phyloP scores from a whole-genome alignment of 2,329 filamentous ascomycete genomes.

The Lithohypha guttulata region DNA sequence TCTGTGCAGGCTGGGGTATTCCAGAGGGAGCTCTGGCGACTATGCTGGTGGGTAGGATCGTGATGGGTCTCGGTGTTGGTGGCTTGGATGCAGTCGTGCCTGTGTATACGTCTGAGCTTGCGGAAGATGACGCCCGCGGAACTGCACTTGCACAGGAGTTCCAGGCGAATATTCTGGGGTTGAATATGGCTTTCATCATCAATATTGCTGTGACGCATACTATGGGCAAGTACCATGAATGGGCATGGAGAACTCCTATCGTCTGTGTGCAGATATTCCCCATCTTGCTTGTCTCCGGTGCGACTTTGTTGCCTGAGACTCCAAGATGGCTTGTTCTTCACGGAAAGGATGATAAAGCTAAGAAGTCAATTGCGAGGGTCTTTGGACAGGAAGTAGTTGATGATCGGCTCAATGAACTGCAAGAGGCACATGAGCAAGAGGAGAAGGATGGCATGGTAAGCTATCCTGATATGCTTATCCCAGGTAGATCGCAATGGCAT shows the following conservation, averaged over 20 bases:
- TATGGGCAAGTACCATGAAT: conserved; percentile 46
- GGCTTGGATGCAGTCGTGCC: conserved; percentile 53
- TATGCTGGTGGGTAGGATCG: conserved; percentile 40
- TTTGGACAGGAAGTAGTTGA: conserved; percentile 42
- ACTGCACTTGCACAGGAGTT: conserved; percentile 53
- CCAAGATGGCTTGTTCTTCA: conserved; percentile 49
- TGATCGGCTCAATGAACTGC: conserved; percentile 40
- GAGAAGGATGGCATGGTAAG: conserved; percentile 34
- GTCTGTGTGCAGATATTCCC: conserved; percentile 52
- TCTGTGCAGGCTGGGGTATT: conserved; percentile 40
- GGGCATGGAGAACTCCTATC: conserved; percentile 53
- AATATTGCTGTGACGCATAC: conserved; percentile 45
- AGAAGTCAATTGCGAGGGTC: conserved; percentile 37
- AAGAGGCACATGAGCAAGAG: conserved; percentile 42
- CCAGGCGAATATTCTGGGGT: conserved; percentile 53
- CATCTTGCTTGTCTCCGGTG: conserved; percentile 41
- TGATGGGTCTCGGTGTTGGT: conserved; percentile 38
- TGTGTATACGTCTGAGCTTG: conserved; percentile 48
- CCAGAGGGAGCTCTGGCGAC: conserved; percentile 33
- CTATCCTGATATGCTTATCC: conserved; percentile 49
- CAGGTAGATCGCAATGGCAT: conserved; percentile 46
- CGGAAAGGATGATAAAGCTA: conserved; percentile 41
- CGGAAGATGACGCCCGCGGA: conserved; percentile 46
- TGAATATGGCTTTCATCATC: conserved; percentile 51
- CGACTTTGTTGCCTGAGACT: conserved; percentile 45